phyloP scores from a whole-genome alignment of 352 stramenopile genomes.

The Blastocystis sp. region DNA sequence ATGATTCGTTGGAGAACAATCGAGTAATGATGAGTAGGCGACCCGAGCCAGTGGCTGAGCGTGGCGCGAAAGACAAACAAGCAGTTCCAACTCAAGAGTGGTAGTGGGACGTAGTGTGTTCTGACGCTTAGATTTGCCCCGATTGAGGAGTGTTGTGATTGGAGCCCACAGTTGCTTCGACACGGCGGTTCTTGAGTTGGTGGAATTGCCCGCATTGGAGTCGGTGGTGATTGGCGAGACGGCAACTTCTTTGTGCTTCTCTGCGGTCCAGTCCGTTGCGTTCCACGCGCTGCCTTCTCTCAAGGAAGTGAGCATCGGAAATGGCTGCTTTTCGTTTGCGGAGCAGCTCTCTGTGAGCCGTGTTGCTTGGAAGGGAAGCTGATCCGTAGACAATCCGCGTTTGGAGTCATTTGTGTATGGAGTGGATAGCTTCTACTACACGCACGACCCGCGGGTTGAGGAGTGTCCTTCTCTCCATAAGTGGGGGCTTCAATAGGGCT shows the following conservation, averaged over 20 bases:
- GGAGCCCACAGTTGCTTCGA: not conserved
- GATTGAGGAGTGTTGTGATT: not conserved
- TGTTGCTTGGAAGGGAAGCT: not conserved
- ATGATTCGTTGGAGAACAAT: not conserved
- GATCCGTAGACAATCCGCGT: not conserved
- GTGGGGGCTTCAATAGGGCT: no score
- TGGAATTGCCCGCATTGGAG: not conserved
- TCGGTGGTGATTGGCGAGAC: not conserved
- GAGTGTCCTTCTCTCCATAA: not conserved
- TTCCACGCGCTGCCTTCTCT: not conserved
- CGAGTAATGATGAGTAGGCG: not conserved
- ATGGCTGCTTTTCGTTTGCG: not conserved
- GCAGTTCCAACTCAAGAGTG: not conserved
- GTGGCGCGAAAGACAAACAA: not conserved
- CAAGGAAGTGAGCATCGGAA: not conserved
- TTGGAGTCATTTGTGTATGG: not conserved
- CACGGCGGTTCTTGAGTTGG: not conserved
- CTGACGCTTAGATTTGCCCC: not conserved
- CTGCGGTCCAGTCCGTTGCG: not conserved
- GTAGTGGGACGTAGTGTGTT: no score
- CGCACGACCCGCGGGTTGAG: not conserved
- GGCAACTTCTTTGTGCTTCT: not conserved
- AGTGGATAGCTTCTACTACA: not conserved
- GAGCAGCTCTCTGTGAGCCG: not conserved
- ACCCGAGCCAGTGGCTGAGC: not conserved